phyloP scores from a whole-genome alignment of 495 filamentous ascomycete genomes.

The Emericellopsis terricola region DNA sequence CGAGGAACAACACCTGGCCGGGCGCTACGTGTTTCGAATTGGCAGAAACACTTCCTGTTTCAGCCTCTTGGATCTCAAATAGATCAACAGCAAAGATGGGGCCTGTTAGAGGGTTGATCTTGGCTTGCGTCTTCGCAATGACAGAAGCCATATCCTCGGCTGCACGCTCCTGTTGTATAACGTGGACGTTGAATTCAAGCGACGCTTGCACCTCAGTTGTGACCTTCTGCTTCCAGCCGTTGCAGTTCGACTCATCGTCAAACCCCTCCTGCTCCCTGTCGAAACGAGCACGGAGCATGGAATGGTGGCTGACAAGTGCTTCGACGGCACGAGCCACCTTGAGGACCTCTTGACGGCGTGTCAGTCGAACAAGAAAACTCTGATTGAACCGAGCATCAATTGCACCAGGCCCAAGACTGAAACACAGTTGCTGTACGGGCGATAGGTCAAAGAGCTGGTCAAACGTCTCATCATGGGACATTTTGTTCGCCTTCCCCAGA shows the following conservation, averaged over 20 bases:
- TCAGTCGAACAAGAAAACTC: constrained; percentile 44
- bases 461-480: constrained; percentile 26
- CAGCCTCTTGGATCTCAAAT: no score
- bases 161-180: constrained; percentile 11
- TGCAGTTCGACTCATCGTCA: constrained; percentile 8
- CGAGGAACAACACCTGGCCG: constrained; percentile 43
- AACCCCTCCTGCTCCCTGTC: no score
- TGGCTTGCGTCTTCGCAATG: constrained; percentile 16
- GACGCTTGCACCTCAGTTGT: neutral
- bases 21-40: no score
- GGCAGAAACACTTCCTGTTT: no score
- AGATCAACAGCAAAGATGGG: constrained; percentile 17
- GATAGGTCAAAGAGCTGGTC: no score
- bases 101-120: constrained; percentile 18
- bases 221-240: constrained; percentile 20
- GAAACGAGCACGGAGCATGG: constrained; percentile 57
- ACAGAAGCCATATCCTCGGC: no score
- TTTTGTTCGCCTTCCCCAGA: neutral
- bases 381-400: constrained; percentile 62
- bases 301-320: constrained; percentile 41
- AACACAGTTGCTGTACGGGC: constrained; percentile 57
- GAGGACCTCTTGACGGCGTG: constrained; percentile 29
- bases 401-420: constrained; percentile 23
- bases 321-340: constrained; percentile 36
- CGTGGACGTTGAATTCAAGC: constrained; percentile 6